A percentile compares a stretch with the other conserved stretches of the same genome.
Conservation (phyloP, 345 rosid genomes). For the Alliaria petiolata region DNA sequence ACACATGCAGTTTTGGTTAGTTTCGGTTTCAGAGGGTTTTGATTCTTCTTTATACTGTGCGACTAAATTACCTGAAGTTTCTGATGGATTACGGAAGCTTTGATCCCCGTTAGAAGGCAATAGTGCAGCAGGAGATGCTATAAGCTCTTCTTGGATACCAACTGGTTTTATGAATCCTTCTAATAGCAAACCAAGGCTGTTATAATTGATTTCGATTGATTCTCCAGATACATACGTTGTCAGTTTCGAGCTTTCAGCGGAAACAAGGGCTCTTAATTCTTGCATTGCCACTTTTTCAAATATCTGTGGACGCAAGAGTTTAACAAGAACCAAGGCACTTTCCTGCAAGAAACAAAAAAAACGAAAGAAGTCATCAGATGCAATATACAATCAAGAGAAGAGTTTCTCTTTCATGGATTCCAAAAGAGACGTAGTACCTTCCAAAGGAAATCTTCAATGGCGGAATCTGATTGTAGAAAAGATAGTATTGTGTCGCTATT, state of each 20-base stretch:
- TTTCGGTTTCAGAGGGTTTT: neutral
- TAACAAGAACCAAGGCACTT: constrained; percentile 75
- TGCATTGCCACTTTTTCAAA: constrained; percentile 80
- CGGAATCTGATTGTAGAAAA: constrained; percentile 51
- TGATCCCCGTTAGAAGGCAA: constrained; percentile 44
- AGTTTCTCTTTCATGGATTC: constrained; percentile 2
- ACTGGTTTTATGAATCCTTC: constrained; percentile 71
- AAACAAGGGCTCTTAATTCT: constrained; percentile 69
- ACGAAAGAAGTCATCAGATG: neutral
- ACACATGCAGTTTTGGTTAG: neutral
- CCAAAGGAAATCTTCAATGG: constrained; percentile 79
- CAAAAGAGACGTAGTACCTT: constrained; percentile 54
- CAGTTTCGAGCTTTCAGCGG: constrained; percentile 58
- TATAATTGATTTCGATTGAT: constrained; percentile 55
- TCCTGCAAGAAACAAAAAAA: constrained; percentile 44
- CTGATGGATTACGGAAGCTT: constrained; percentile 47
- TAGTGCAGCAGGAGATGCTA: constrained; percentile 62
- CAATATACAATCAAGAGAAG: neutral
- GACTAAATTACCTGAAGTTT: constrained; percentile 49
- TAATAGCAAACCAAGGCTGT: constrained; percentile 64
- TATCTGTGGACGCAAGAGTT: constrained; percentile 78
- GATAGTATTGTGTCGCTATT: constrained; percentile 58
- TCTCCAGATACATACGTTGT: constrained; percentile 63
- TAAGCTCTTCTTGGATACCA: constrained; percentile 54
- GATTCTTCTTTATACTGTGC: neutral